These are phyloP conservation scores for Colletotrichum sp. DNA, from an alignment of 2,329 filamentous ascomycete species.

Conservation along the genomic window DNA sequence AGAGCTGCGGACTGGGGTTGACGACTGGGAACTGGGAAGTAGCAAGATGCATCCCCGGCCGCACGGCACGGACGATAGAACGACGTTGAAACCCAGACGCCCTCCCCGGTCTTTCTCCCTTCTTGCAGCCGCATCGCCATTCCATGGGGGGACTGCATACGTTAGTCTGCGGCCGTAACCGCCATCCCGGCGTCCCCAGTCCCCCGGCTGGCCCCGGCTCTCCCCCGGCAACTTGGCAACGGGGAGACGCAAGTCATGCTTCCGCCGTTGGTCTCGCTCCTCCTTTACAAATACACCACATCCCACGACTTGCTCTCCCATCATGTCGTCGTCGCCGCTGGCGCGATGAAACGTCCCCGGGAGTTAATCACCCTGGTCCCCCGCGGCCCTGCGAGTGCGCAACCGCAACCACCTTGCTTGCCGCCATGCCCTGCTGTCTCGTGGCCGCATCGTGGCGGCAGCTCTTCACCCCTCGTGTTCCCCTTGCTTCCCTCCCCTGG, in stretches of 20 bases:
- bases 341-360: constrained; percentile 6
- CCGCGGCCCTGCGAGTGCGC: not conserved
- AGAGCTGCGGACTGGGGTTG: not conserved
- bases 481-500: not conserved
- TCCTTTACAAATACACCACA: constrained; percentile 11
- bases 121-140: constrained; percentile 8
- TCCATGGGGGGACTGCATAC: not conserved
- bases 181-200: not conserved
- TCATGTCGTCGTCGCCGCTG: not conserved
- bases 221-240: not conserved
- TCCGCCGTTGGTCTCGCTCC: constrained; percentile 3
- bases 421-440: constrained; percentile 3
- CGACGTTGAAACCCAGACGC: constrained; percentile 18
- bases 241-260: constrained; percentile 11
- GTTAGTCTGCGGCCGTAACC: constrained; percentile 16
- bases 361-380: constrained; percentile 1
- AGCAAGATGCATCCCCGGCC: constrained; percentile 8
- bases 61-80: not conserved
- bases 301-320: not conserved
- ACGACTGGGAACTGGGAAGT: not conserved
- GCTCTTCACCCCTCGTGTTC: constrained; percentile 16
- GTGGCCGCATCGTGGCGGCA: constrained; percentile 10
- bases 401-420: not conserved
- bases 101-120: not conserved
- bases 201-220: not conserved